Base-by-base conservation (phyloP, 1,139 yeast genomes). In the Suhomyces terraborum region DNA sequence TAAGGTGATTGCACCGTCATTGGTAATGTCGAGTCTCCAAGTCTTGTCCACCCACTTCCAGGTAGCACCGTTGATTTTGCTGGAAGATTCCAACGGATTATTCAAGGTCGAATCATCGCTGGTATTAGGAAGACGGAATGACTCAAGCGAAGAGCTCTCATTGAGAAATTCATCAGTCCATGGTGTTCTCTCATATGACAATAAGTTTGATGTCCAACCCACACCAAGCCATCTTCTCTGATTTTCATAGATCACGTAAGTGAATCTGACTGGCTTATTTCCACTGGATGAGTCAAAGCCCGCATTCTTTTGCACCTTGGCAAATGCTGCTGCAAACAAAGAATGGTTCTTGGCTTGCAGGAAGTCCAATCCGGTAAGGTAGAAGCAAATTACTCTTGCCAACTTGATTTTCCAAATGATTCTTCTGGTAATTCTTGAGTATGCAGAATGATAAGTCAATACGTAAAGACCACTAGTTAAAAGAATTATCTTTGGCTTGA, bases 181-280 rank as follows among this genome's bases (percentile, higher is more conserved):
- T 2, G 97, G 85, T 0, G 96, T 82, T 56, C 98, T 77, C 62
- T 93, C 98, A 60, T 93, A 93, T 25, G 95, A 84, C 47, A 93
- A 72, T 58, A 93, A 73, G 57, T 89, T 89, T 7, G 94, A 74
- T 0, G 98, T 91, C 98, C 98, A 93, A 9, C 98, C 98, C 54
- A 93, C 88, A 8, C 98, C 98, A 34, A 93, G 73, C 98, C 98
- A 93, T 54, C 95, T 82, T 57, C 98, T 80, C 66, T 93, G 98
- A 61, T 93, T 93, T 62, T 93, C 98, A 63, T 83, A 89, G n/a
- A 93, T 73, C 3, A 88, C 96, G 61, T 88, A 93, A 6, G 97
- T 88, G 61, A 91, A 93, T 47, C 91, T 70, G 19, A 87, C 91
- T 4, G 95, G 88, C 49, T 80, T 80, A 42, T 63, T 60, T 34